Percentiles rank a stretch among this genome's conserved stretches.
These are phyloP conservation scores for Auriscalpium vulgare DNA, from an alignment of 768 basidiomycete genomes.

Conservation along the genomic window DNA sequence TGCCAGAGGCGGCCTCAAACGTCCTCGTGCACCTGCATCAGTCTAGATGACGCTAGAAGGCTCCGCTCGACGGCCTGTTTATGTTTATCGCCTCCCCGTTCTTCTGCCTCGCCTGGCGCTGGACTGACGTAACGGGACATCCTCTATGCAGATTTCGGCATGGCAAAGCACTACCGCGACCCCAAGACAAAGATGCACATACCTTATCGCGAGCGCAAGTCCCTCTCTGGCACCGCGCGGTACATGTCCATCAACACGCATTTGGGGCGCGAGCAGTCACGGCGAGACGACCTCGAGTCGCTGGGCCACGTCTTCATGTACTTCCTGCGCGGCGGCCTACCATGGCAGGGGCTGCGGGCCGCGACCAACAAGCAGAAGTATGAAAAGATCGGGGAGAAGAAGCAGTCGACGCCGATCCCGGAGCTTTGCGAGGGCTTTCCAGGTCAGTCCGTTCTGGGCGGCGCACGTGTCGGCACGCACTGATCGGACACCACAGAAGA, in stretches of 20 bases:
- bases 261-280: slow-evolving; percentile 88
- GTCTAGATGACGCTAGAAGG: too few species aligned
- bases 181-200: slow-evolving; percentile 97
- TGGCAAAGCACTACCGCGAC: slow-evolving; percentile 99
- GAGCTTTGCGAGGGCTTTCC: slow-evolving; percentile 98
- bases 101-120: background rate
- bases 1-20: background rate
- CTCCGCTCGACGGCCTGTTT: background rate
- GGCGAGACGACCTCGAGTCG: slow-evolving; percentile 94
- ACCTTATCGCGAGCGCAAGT: slow-evolving; percentile 98
- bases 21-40: too few species aligned
- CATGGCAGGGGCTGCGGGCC: slow-evolving; percentile 96
- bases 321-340: slow-evolving; percentile 90
- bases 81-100: background rate
- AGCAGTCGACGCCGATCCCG: slow-evolving; percentile 84
- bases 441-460: slow-evolving; percentile 40
- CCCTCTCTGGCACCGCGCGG: slow-evolving; percentile 89
- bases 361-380: slow-evolving; percentile 99
- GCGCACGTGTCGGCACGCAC: background rate
- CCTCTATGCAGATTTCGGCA: slow-evolving; percentile 75
- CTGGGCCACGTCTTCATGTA: slow-evolving; percentile 99
- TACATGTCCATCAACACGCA: slow-evolving; percentile 99
- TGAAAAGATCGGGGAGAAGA: slow-evolving; percentile 99
- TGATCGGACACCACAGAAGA: slow-evolving; percentile 55
- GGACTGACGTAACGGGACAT: slow-evolving; percentile 14